Conservation (phyloP, 768 basidiomycete genomes). For the Suillus subaureus region DNA sequence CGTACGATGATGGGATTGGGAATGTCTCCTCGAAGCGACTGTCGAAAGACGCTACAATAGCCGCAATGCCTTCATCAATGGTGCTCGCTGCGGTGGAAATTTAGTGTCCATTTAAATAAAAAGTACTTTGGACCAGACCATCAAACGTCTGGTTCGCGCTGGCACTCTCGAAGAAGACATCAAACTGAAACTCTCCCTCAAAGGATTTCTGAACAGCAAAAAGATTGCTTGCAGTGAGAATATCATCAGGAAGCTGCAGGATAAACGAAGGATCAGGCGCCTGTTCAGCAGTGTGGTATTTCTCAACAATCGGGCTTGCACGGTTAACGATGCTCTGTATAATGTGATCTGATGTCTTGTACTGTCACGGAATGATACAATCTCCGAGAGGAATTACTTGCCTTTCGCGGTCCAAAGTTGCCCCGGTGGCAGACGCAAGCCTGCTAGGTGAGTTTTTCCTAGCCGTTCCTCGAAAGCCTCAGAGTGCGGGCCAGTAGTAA, state of each 20-base stretch:
- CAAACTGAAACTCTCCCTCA: slow-evolving; percentile 86
- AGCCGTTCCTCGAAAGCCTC: slow-evolving; percentile 59
- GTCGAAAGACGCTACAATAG: slow-evolving; percentile 61
- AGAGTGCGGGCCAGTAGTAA: slow-evolving; percentile 58
- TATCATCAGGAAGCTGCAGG: slow-evolving; percentile 75
- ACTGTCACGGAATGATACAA: background rate
- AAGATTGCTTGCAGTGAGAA: slow-evolving; percentile 72
- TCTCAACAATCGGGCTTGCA: slow-evolving; percentile 54
- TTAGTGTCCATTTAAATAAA: slow-evolving; percentile 2
- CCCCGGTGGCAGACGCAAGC: slow-evolving; percentile 60
- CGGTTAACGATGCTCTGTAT: slow-evolving; percentile 58
- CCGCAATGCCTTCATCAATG: slow-evolving; percentile 71
- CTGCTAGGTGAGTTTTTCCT: slow-evolving; percentile 73
- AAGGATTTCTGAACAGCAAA: slow-evolving; percentile 87
- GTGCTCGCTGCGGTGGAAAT: slow-evolving; percentile 47
- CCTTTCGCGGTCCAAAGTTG: slow-evolving; percentile 88
- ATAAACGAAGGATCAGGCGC: slow-evolving; percentile 82
- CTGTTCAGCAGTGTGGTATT: slow-evolving; percentile 49
- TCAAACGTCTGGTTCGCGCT: slow-evolving; percentile 66
- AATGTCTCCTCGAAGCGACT: slow-evolving; percentile 71
- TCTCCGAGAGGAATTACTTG: slow-evolving; percentile 27
- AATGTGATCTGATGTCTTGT: slow-evolving; percentile 53
- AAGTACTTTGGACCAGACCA: slow-evolving; percentile 44
- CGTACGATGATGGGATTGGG: slow-evolving; percentile 62
- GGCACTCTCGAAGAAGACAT: slow-evolving; percentile 83